Base-by-base conservation (phyloP, 2,329 filamentous ascomycete species). In the Helotiales sp. region DNA sequence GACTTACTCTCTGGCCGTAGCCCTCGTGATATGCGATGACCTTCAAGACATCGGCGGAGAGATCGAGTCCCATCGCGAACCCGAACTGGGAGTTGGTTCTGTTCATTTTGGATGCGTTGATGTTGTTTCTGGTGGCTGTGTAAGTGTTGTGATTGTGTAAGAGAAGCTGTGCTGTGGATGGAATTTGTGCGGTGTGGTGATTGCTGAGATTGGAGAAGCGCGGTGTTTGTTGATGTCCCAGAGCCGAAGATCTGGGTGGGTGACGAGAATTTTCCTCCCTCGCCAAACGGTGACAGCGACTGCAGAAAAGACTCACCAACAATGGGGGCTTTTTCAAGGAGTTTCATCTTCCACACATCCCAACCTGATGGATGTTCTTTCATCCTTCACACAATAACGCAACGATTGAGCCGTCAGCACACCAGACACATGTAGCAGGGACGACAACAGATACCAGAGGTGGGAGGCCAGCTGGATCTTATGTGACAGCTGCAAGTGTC, bases 1-100 rank as follows among this genome's bases (percentile, higher is more conserved):
- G 15, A 57, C 52, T 22, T 57, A 57, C 52, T 15, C 52, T 57
- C 30, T 34, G 28, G 30, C 52, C 32, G 30, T 57, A 57, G n/a
- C 30, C 52, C 1, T 37, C 52, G 13, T 57, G 52, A n/a, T 57
- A 57, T 7, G 28, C 52, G 17, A 57, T 57, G n/a, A 22, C 32
- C 28, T 30, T 37, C 5, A 57, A 3, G 20, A 57, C 52, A 34
- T 57, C 52, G 5, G 26, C 28, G 2, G 52, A 57, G 30, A 57
- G 52, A n/a, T 57, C 52, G 7, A 57, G 17, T 5, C 52, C 30
- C 20, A 34, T 37, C 3, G 52, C 28, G 7, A 57, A 57, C 15
- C 49, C 26, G 26, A 52, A 52, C n/a, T 52, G 24, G 11, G 49
- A 52, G 26, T 52, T 52, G 49, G 49, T 52, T 30, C 49, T 30